Evolutionary conservation across 768 basidiomycete species (phyloP).

Genomic region (Kondoa subrosea): DNA sequence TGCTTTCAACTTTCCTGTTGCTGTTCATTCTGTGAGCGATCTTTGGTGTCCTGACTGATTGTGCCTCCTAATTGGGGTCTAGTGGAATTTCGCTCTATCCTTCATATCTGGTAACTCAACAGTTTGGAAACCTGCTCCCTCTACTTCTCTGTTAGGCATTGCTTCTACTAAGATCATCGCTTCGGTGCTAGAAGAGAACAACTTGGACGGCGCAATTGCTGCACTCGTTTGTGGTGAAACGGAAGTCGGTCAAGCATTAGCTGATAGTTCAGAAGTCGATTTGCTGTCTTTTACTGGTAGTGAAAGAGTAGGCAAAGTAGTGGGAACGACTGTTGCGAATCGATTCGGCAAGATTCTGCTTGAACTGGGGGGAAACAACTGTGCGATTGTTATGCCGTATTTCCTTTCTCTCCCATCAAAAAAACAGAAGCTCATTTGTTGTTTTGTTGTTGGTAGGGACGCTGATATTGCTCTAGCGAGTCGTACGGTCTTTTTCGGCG

Average conservation of each 20-base stretch:
- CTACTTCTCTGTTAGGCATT: slow-evolving; percentile 52
- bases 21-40: slow-evolving; percentile 51
- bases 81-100: slow-evolving; percentile 76
- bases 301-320: neutral
- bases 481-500: slow-evolving; percentile 80
- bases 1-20: slow-evolving; percentile 93
- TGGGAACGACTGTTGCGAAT: neutral
- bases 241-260: slow-evolving; percentile 60
- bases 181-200: slow-evolving; percentile 60
- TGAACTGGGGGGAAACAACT: slow-evolving; percentile 91
- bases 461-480: slow-evolving; percentile 80
- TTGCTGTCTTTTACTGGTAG: neutral
- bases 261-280: slow-evolving; percentile 33
- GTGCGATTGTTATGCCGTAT: slow-evolving; percentile 76
- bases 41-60: neutral
- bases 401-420: too few species aligned
- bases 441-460: too few species aligned
- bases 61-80: slow-evolving; percentile 5
- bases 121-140: slow-evolving; percentile 86
- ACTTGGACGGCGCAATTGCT: slow-evolving; percentile 66
- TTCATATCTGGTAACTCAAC: slow-evolving; percentile 82
- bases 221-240: slow-evolving; percentile 67
- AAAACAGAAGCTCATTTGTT: too few species aligned
- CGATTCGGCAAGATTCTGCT: slow-evolving; percentile 38
- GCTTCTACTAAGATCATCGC: slow-evolving; percentile 36